phyloP scores from a whole-genome alignment of 2,329 filamentous ascomycete genomes.

The Diaporthe sp. region DNA sequence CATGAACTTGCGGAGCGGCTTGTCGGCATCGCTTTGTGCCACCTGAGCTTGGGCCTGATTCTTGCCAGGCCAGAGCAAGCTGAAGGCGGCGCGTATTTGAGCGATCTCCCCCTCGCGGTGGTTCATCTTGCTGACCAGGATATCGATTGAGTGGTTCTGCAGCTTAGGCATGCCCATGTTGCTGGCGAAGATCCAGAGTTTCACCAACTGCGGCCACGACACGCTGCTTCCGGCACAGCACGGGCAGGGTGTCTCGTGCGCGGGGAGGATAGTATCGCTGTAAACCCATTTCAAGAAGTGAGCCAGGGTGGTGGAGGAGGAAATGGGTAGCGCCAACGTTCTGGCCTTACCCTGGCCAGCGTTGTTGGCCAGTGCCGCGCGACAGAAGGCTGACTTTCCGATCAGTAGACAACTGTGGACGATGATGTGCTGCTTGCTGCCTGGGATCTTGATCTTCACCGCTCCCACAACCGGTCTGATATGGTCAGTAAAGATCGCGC shows the following conservation, averaged over 20 bases:
- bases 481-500: not conserved
- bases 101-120: not conserved
- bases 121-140: not conserved
- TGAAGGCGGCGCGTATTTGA: not conserved
- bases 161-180: not conserved
- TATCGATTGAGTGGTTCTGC: not conserved
- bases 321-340: not conserved
- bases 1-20: not conserved
- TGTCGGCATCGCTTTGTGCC: not conserved
- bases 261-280: not conserved
- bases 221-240: not conserved
- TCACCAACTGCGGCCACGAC: not conserved
- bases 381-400: not conserved
- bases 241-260: not conserved
- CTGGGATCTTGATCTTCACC: not conserved
- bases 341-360: not conserved
- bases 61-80: not conserved
- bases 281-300: constrained; percentile 13
- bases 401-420: not conserved
- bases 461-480: not conserved
- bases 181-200: constrained; percentile 14
- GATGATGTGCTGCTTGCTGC: not conserved
- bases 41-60: not conserved
- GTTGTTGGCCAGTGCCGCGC: not conserved
- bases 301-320: not conserved